These are phyloP conservation scores for Cajanus cajan DNA, from an alignment of 306 rosid species.

Conservation along the genomic window DNA sequence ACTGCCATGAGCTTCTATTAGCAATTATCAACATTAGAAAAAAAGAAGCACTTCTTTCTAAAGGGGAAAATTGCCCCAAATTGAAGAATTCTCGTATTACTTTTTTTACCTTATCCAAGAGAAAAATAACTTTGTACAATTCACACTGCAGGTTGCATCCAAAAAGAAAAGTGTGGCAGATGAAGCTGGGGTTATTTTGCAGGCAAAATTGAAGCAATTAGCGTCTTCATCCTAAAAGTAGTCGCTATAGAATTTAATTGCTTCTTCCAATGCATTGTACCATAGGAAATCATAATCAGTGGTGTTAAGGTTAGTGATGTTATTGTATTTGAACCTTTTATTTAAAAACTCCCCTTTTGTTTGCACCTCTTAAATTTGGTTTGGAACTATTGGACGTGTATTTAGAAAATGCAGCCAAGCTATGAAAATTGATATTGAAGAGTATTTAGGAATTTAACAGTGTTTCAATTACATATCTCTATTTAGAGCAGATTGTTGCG, in stretches of 20 bases:
- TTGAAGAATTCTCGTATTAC: background rate
- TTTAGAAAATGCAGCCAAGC: slow-evolving; percentile 21
- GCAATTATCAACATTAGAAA: background rate
- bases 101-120: background rate
- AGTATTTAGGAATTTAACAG: background rate
- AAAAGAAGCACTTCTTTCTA: background rate
- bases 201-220: slow-evolving; percentile 77
- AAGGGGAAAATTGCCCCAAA: background rate
- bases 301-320: slow-evolving; percentile 27
- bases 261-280: slow-evolving; percentile 28
- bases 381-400: slow-evolving; percentile 12
- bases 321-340: slow-evolving; percentile 3
- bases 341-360: background rate
- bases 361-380: background rate
- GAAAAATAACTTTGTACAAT: slow-evolving; percentile 21
- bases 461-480: background rate
- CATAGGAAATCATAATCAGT: slow-evolving; percentile 22
- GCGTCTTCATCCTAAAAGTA: slow-evolving; percentile 46
- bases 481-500: background rate
- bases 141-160: slow-evolving; percentile 73
- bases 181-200: slow-evolving; percentile 67
- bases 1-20: background rate
- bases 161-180: slow-evolving; percentile 75
- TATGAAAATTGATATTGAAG: slow-evolving; percentile 1
- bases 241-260: slow-evolving; percentile 19